These are phyloP conservation scores for Ichthyophthirius multifiliis DNA, from an alignment of 169 alveolate genomes.

Conservation along the genomic window DNA sequence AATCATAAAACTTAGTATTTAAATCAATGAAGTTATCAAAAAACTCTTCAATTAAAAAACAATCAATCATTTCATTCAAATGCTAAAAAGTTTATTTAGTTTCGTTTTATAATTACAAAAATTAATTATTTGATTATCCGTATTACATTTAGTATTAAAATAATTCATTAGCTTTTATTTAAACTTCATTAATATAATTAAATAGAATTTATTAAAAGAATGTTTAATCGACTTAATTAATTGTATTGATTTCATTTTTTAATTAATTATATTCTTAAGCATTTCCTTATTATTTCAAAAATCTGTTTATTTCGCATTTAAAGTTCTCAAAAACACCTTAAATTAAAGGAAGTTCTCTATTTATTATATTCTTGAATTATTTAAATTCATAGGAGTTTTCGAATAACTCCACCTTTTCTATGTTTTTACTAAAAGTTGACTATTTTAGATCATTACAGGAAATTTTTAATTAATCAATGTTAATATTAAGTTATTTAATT, in stretches of 20 bases:
- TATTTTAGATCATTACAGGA: neutral
- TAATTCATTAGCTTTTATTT: neutral
- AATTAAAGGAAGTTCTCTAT: neutral
- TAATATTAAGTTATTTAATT: neutral
- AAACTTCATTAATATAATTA: neutral
- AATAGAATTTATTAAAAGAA: neutral
- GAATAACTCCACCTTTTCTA: neutral
- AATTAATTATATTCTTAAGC: neutral
- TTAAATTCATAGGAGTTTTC: slow-evolving; percentile 1
- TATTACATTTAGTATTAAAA: neutral
- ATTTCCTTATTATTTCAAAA: neutral
- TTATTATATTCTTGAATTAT: neutral
- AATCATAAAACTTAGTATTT: neutral
- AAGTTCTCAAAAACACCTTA: neutral
- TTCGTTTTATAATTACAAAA: neutral
- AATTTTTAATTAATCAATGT: neutral
- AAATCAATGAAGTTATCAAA: neutral
- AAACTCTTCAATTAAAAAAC: neutral
- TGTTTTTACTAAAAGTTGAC: neutral
- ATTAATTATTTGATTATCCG: neutral
- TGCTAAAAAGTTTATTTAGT: neutral
- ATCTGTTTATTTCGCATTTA: neutral
- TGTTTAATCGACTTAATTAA: neutral
- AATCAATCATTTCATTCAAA: neutral
- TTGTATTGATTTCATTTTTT: neutral